Base-by-base conservation (phyloP, 2,329 filamentous ascomycete species). In the Tolypocladium capitatum region DNA sequence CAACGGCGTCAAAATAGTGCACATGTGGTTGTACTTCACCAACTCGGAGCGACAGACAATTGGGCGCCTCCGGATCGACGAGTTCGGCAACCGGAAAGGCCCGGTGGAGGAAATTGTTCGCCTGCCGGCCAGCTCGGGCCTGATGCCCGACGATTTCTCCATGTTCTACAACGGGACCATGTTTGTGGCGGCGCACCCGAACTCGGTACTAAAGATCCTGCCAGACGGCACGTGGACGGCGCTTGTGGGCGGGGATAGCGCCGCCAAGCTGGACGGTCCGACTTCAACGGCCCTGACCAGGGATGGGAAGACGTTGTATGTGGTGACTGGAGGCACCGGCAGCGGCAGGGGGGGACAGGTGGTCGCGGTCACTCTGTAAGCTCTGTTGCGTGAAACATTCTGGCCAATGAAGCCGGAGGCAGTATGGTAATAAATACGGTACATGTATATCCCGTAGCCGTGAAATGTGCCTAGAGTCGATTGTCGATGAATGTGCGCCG, bases 21-120 rank as follows among this genome's bases (percentile, higher is more conserved):
- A 2, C 5, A 3, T 30, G 10, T 30, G 24, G 28, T 31, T 59
- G 14, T 59, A 59, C 49, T 49, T 56, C 28, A 56, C 51, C 28
- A 54, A 53, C 38, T 52, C 53, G 27, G 49, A 45, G 21, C 38
- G 45, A 18, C 45, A 43, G 18, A 46, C 52, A 30, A 45, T 51
- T n/a, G 52, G 31, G n/a, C 47, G 53, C 3, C 36, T 53, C 31
- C 33, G 24, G 33, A 50, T 56, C 20, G 43, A 51, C 24, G 18
- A 32, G 4, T 1, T 14, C 4, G 53, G 52, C 3, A 42, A 48
- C 13, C 30, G 31, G 1, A 13, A 38, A 2, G 46, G 51, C 30
- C 27, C 45, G 49, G 20, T 55, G 18, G 51, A 55, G 31, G 41
- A 48, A 30, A 33, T 58, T 1, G 31, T 28, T 0, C 31, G 28